Evolutionary conservation across 176 grass and related monocot species (phyloP).

Genomic region (barley (Hordeum vulgare)): DNA sequence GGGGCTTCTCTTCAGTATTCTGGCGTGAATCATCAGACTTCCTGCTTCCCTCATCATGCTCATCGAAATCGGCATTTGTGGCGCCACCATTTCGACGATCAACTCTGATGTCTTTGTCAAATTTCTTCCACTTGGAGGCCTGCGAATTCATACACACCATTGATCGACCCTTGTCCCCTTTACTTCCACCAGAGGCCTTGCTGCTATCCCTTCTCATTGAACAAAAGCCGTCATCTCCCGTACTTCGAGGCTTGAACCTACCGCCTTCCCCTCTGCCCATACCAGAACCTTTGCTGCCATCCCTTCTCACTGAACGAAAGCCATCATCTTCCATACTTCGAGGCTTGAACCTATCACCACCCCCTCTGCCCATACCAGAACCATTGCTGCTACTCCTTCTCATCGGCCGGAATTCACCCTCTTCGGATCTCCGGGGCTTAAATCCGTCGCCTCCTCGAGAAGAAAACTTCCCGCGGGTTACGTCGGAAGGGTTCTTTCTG

Average conservation of each 20-base stretch:
- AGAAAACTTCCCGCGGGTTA: slow-evolving; percentile 5
- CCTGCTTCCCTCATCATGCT: slow-evolving; percentile 32
- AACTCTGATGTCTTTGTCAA: slow-evolving; percentile 17
- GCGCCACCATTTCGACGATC: not conserved
- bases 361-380: not conserved
- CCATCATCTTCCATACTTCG: slow-evolving; percentile 1
- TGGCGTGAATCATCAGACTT: slow-evolving; percentile 17
- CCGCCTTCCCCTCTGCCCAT: not conserved
- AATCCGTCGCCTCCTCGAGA: slow-evolving; percentile 6
- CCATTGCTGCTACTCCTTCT: not conserved
- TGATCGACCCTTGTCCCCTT: not conserved
- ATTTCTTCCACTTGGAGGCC: slow-evolving; percentile 16
- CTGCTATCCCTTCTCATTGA: slow-evolving; percentile 18
- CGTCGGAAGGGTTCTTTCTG: not conserved
- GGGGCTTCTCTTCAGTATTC: slow-evolving; percentile 38
- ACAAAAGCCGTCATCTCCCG: slow-evolving; percentile 6
- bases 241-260: slow-evolving; percentile 2
- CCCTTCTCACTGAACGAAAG: slow-evolving; percentile 15
- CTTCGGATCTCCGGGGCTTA: not conserved
- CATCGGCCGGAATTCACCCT: not conserved
- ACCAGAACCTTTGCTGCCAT: not conserved
- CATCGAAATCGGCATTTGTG: slow-evolving; percentile 11
- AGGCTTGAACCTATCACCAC: slow-evolving; percentile 4
- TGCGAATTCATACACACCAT: not conserved
- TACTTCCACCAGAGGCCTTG: slow-evolving; percentile 4